Conservation (phyloP, 1,139 yeast genomes). For the Martiniozyma asiatica region DNA sequence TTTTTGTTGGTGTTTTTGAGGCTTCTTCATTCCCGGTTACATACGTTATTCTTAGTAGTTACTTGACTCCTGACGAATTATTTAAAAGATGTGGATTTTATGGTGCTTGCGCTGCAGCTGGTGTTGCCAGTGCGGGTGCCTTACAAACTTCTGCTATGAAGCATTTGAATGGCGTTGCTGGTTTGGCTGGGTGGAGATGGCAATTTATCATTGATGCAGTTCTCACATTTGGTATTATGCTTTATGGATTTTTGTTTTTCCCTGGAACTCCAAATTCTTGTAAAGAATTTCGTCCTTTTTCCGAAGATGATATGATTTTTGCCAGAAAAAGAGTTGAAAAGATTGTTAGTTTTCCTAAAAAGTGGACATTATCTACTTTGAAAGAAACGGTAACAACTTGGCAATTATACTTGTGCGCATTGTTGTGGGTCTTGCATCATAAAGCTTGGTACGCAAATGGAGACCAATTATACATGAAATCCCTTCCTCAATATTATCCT, state of each 20-base stretch:
- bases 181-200: slow-evolving; percentile 51
- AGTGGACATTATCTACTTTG: slow-evolving; percentile 4
- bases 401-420: slow-evolving; percentile 30
- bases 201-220: slow-evolving; percentile 57
- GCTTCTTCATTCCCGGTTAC: slow-evolving; percentile 14
- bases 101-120: slow-evolving; percentile 30
- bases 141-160: slow-evolving; percentile 21
- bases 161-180: slow-evolving; percentile 22
- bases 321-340: slow-evolving; percentile 45
- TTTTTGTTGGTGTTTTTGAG: slow-evolving; percentile 17
- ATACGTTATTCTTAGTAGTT: slow-evolving; percentile 32
- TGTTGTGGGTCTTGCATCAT: slow-evolving; percentile 20
- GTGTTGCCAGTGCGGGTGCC: slow-evolving; percentile 23
- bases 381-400: slow-evolving; percentile 29
- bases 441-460: slow-evolving; percentile 7
- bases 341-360: slow-evolving; percentile 18
- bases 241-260: slow-evolving; percentile 46
- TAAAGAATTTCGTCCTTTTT: slow-evolving; percentile 25
- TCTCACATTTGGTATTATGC: slow-evolving; percentile 46
- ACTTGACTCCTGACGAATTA: slow-evolving; percentile 36
- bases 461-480: slow-evolving; percentile 9
- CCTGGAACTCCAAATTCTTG: slow-evolving; percentile 63
- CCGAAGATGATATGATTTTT: slow-evolving; percentile 54
- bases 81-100: slow-evolving; percentile 39
- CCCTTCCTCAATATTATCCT: slow-evolving; percentile 7